Percentiles rank a stretch among this genome's conserved stretches.
Conservation (phyloP, 1,139 yeast genomes). For the Blastobotrys buckinghamii region DNA sequence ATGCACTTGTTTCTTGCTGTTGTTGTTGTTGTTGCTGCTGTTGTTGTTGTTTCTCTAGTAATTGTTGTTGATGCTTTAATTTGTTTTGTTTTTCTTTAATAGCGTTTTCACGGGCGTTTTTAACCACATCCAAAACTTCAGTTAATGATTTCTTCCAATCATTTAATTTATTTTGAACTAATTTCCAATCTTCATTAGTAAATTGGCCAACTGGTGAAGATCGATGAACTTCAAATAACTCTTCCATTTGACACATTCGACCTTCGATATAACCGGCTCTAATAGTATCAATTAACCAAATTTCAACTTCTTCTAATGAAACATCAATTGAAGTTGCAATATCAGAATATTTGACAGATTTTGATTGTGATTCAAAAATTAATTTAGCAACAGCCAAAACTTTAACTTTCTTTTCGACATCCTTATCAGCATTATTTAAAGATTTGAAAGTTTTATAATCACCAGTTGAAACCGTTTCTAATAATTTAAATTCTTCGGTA, state of each 20-base stretch:
- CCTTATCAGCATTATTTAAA: constrained; percentile 17
- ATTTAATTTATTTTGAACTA: constrained; percentile 31
- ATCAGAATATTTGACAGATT: constrained; percentile 30
- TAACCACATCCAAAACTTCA: constrained; percentile 33
- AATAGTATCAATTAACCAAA: constrained; percentile 39
- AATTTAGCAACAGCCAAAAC: constrained; percentile 26
- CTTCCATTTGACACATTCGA: constrained; percentile 38
- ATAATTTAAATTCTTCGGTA: constrained; percentile 25
- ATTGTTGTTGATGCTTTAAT: constrained; percentile 11
- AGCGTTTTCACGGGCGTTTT: constrained; percentile 30
- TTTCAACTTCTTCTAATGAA: constrained; percentile 34
- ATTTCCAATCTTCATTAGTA: constrained; percentile 37
- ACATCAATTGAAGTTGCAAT: constrained; percentile 34
- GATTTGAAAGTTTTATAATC: constrained; percentile 27
- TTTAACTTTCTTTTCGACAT: constrained; percentile 26
- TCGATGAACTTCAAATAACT: constrained; percentile 36
- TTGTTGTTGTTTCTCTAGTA: constrained; percentile 8
- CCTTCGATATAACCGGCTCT: constrained; percentile 41
- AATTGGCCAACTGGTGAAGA: constrained; percentile 36
- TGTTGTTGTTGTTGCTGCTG: background rate
- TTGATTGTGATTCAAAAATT: constrained; percentile 23
- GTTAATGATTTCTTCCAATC: constrained; percentile 36
- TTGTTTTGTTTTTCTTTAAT: constrained; percentile 22
- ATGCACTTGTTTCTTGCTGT: background rate
- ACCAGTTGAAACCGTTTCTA: constrained; percentile 33